Percentiles rank a stretch among this genome's conserved stretches.
Evolutionary conservation across 352 stramenopile species (phyloP).

Genomic region (Pythium rhizo-oryzae): DNA sequence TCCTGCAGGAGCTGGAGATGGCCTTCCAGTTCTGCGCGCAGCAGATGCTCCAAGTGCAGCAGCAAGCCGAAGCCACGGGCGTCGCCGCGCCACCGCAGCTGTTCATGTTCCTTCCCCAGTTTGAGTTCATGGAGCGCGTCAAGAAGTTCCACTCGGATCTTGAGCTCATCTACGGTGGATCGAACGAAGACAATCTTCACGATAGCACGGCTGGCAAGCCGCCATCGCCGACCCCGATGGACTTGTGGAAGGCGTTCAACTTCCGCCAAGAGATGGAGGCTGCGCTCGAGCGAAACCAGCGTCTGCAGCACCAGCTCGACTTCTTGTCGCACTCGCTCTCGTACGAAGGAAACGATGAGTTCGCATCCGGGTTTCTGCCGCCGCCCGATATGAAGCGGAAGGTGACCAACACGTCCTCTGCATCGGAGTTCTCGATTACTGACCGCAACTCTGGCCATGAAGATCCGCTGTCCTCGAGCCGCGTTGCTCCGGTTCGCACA

Average conservation of each 20-base stretch:
- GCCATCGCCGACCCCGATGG: constrained; percentile 2
- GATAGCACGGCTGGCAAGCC: constrained; percentile 19
- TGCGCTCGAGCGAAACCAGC: constrained; percentile 65
- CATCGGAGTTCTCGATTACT: constrained; percentile 30
- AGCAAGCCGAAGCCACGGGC: constrained; percentile 10
- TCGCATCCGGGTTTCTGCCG: constrained; percentile 4
- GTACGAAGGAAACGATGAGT: constrained; percentile 33
- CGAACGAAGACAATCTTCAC: constrained; percentile 21
- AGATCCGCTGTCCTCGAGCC: constrained; percentile 23
- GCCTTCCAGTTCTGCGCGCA: constrained; percentile 71
- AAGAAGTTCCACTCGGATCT: constrained; percentile 67
- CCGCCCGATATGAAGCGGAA: constrained; percentile 32
- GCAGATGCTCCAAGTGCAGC: constrained; percentile 45
- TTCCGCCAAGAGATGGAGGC: constrained; percentile 55
- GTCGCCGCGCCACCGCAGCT: constrained; percentile 27
- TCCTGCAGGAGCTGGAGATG: constrained; percentile 76
- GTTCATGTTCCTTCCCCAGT: constrained; percentile 65
- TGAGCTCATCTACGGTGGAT: constrained; percentile 30
- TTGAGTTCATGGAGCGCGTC: constrained; percentile 75
- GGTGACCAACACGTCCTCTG: constrained; percentile 48
- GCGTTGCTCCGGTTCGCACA: constrained; percentile 47
- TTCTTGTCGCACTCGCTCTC: constrained; percentile 59
- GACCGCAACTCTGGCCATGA: constrained; percentile 18
- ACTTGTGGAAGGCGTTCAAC: constrained; percentile 47
- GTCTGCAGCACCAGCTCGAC: constrained; percentile 63